phyloP scores from a whole-genome alignment of 306 rosid species.

The Rosa persica region DNA sequence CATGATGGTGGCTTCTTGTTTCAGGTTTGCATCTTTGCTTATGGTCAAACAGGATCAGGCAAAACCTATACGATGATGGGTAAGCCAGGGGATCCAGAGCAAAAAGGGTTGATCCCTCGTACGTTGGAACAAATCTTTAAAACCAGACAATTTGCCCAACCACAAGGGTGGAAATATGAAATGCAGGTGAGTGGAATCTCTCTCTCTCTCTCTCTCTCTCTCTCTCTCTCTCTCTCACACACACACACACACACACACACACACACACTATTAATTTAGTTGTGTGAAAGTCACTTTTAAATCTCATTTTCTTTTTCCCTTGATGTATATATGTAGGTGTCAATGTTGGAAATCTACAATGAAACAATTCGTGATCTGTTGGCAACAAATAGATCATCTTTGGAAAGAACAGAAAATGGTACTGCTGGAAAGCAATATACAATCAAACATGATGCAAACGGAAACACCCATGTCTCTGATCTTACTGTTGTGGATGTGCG shows the following conservation, averaged over 20 bases:
- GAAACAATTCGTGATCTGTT: conserved; percentile 89
- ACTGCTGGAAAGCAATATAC: conserved; percentile 77
- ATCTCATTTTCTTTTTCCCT: conserved; percentile 21
- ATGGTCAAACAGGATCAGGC: conserved; percentile 99
- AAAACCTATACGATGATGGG: conserved; percentile 99
- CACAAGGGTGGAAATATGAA: conserved; percentile 97
- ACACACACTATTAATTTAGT: neutral
- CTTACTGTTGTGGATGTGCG: conserved; percentile 88
- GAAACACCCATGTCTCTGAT: conserved; percentile 82
- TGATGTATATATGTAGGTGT: conserved; percentile 49
- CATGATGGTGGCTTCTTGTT: conserved; percentile 32
- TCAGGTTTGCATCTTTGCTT: conserved; percentile 97
- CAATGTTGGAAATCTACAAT: conserved; percentile 96
- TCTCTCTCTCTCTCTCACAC: neutral
- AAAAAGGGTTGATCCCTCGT: conserved; percentile 92
- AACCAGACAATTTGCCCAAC: conserved; percentile 69
- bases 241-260: neutral
- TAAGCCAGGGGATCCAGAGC: conserved; percentile 67
- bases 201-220: conserved; percentile 7
- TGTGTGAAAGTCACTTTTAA: neutral
- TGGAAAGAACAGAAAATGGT: conserved; percentile 65
- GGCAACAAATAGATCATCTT: conserved; percentile 53
- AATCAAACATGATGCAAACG: conserved; percentile 81
- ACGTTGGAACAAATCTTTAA: conserved; percentile 89
- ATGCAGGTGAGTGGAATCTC: conserved; percentile 71